Conservation (phyloP, 768 basidiomycete species). For the Lyophyllum shimeji region DNA sequence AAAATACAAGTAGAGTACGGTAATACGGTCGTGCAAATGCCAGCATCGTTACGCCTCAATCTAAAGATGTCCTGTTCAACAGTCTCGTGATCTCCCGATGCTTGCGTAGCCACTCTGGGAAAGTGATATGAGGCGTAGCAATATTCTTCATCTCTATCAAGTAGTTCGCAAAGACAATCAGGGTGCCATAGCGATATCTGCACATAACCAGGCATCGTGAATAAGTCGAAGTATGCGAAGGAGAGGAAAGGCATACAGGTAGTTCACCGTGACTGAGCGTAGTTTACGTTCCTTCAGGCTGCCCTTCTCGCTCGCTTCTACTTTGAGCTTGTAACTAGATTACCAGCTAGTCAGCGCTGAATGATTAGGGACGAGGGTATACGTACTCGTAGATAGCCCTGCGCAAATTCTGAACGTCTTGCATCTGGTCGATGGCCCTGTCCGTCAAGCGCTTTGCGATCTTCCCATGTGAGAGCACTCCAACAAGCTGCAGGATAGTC, state of each 20-base stretch:
- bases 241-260: constrained; percentile 53
- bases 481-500: constrained; percentile 91
- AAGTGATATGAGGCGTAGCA: constrained; percentile 44
- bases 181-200: constrained; percentile 85
- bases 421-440: constrained; percentile 86
- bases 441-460: constrained; percentile 90
- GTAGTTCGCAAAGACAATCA: constrained; percentile 95
- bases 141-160: constrained; percentile 67
- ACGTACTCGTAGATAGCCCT: constrained; percentile 93
- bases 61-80: constrained; percentile 66
- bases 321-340: constrained; percentile 85
- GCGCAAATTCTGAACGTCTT: constrained; percentile 95
- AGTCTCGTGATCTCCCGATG: constrained; percentile 84
- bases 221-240: no score
- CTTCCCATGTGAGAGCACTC: constrained; percentile 90
- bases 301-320: constrained; percentile 78
- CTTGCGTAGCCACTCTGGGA: constrained; percentile 81
- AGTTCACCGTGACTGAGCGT: constrained; percentile 79
- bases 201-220: neutral
- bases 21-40: neutral
- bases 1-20: neutral
- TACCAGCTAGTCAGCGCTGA: neutral
- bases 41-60: constrained; percentile 22
- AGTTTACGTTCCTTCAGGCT: constrained; percentile 77
- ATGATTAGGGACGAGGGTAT: neutral